Evolutionary conservation across 306 rosid species (phyloP).

Genomic region (Castanea crenata): DNA sequence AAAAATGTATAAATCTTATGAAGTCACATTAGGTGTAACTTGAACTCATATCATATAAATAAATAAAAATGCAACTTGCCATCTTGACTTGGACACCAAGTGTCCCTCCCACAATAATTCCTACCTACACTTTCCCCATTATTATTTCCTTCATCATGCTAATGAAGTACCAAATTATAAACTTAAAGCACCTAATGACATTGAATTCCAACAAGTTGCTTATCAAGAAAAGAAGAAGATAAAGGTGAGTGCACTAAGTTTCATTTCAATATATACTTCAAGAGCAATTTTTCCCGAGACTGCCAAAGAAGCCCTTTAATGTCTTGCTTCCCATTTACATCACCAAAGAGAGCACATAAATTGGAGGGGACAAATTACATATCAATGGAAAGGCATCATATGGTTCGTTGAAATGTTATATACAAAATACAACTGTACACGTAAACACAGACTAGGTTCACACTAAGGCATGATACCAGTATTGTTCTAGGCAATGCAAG

Average conservation of each 20-base stretch:
- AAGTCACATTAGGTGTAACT: too few species aligned
- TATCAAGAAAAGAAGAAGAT: not conserved
- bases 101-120: not conserved
- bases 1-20: too few species aligned
- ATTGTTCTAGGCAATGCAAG: not conserved
- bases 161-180: not conserved
- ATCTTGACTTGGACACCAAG: not conserved
- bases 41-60: too few species aligned
- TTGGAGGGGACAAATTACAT: not conserved
- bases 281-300: not conserved
- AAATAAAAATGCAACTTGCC: not conserved
- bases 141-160: not conserved
- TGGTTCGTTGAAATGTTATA: conserved; percentile 13
- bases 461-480: not conserved
- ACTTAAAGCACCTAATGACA: not conserved
- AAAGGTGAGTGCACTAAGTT: not conserved
- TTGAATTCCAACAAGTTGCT: not conserved
- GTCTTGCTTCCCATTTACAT: not conserved
- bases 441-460: not conserved
- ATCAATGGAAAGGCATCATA: not conserved
- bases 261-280: not conserved
- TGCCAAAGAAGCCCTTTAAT: not conserved
- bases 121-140: not conserved
- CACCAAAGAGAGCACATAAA: not conserved
- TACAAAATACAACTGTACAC: conserved; percentile 20